A percentile compares a stretch with the other conserved stretches of the same genome.
phyloP scores from a whole-genome alignment of 2,329 filamentous ascomycete genomes.

The Aspergillus candidus region DNA sequence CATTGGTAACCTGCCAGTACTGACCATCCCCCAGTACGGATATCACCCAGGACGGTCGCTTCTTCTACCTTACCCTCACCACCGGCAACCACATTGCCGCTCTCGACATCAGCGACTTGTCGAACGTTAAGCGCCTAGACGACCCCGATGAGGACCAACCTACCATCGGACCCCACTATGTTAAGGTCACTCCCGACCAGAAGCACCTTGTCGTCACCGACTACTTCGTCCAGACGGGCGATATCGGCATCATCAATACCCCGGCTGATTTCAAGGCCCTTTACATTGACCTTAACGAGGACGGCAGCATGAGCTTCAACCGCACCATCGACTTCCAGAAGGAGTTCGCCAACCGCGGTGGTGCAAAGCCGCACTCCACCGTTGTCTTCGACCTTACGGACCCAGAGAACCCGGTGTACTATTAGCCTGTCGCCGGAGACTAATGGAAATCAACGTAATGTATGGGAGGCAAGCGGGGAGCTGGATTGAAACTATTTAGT shows the following conservation, averaged over 20 bases:
- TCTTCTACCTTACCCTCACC: slow-evolving; percentile 56
- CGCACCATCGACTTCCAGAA: slow-evolving; percentile 52
- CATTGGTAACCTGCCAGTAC: not conserved
- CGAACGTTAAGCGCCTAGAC: slow-evolving; percentile 56
- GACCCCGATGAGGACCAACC: slow-evolving; percentile 54
- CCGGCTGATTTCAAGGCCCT: slow-evolving; percentile 57
- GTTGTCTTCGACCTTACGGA: slow-evolving; percentile 54
- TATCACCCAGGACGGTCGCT: slow-evolving; percentile 53
- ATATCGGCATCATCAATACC: slow-evolving; percentile 56
- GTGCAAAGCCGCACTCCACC: slow-evolving; percentile 52
- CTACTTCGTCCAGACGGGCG: slow-evolving; percentile 59
- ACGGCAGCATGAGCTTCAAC: slow-evolving; percentile 56
- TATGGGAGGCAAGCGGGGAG: too few species aligned
- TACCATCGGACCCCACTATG: slow-evolving; percentile 57
- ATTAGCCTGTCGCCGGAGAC: slow-evolving; percentile 9
- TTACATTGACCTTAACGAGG: slow-evolving; percentile 53
- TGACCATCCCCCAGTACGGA: slow-evolving; percentile 40
- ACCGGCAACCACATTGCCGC: slow-evolving; percentile 58
- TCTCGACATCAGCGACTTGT: slow-evolving; percentile 56
- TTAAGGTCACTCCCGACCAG: slow-evolving; percentile 60
- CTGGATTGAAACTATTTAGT: too few species aligned
- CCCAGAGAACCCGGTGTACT: slow-evolving; percentile 42
- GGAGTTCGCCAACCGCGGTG: slow-evolving; percentile 51
- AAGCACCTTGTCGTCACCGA: slow-evolving; percentile 60
- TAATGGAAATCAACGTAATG: too few species aligned